Evolutionary conservation across 306 rosid genomes (phyloP).

Genomic region (Sicyos edulis): DNA sequence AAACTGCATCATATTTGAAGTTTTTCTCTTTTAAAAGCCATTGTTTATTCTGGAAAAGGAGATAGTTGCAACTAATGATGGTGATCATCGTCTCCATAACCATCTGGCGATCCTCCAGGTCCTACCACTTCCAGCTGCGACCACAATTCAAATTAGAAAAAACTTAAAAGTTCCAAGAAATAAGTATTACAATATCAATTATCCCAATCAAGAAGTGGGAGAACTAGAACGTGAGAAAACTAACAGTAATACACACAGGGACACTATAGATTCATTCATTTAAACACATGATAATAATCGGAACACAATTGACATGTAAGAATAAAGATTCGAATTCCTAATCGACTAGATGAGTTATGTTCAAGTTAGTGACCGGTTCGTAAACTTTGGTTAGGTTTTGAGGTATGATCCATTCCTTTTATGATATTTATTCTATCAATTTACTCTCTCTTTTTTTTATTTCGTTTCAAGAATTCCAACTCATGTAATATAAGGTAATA

Average conservation of each 20-base stretch:
- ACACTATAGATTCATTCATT: neutral
- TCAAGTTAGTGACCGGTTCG: neutral
- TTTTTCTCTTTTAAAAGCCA: slow-evolving; percentile 30
- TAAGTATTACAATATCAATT: neutral
- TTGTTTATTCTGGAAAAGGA: slow-evolving; percentile 42
- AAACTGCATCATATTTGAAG: slow-evolving; percentile 36
- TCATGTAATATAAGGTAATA: neutral
- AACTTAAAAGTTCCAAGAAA: too few species aligned
- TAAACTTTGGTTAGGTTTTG: neutral
- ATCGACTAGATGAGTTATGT: too few species aligned
- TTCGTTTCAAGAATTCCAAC: neutral
- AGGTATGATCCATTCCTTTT: neutral
- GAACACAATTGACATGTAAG: neutral
- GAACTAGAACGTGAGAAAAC: neutral
- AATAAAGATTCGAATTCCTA: too few species aligned
- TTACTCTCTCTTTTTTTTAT: neutral
- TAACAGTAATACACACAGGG: neutral
- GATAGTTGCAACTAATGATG: slow-evolving; percentile 46
- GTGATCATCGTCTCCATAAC: slow-evolving; percentile 47
- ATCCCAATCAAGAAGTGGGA: neutral
- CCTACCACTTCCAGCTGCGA: slow-evolving; percentile 91
- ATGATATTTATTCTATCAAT: neutral
- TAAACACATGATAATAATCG: neutral
- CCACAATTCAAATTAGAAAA: neutral
- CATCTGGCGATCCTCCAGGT: slow-evolving; percentile 90